These are phyloP conservation scores for Solidago caesia DNA, from an alignment of 129 eudicot genomes.

Conservation along the genomic window DNA sequence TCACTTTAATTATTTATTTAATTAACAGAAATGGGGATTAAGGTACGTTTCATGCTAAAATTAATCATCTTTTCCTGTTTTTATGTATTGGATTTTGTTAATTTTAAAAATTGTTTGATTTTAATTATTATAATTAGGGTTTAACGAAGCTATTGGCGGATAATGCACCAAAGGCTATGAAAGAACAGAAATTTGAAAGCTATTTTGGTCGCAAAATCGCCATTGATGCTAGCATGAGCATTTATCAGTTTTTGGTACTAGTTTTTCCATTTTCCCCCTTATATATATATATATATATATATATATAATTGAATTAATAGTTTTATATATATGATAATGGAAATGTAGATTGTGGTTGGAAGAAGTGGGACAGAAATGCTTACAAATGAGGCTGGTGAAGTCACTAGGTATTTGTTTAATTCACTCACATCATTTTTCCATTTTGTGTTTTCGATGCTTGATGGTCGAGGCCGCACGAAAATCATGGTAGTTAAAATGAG, in stretches of 20 bases:
- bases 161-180: conserved; percentile 84
- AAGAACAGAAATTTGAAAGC: conserved; percentile 93
- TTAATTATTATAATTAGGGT: conserved; percentile 51
- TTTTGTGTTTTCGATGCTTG: neutral
- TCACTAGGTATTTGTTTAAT: conserved; percentile 2
- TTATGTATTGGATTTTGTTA: too few relatives aligned
- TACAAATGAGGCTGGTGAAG: conserved; percentile 29
- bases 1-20: neutral
- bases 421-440: neutral
- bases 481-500: too few relatives aligned
- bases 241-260: conserved; percentile 84
- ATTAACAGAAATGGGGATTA: conserved; percentile 44
- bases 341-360: conserved; percentile 27
- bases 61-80: neutral
- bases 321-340: too few relatives aligned
- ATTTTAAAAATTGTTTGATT: neutral
- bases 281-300: too few relatives aligned
- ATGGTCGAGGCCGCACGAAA: too few relatives aligned
- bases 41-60: conserved; percentile 33
- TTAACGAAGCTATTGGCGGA: conserved; percentile 94
- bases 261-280: neutral
- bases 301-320: too few relatives aligned
- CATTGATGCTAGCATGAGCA: conserved; percentile 98
- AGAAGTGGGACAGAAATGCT: conserved; percentile 25
- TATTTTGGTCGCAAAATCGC: conserved; percentile 89